Evolutionary conservation across 2,329 filamentous ascomycete species (phyloP).

Genomic region (Alternaria arborescens): DNA sequence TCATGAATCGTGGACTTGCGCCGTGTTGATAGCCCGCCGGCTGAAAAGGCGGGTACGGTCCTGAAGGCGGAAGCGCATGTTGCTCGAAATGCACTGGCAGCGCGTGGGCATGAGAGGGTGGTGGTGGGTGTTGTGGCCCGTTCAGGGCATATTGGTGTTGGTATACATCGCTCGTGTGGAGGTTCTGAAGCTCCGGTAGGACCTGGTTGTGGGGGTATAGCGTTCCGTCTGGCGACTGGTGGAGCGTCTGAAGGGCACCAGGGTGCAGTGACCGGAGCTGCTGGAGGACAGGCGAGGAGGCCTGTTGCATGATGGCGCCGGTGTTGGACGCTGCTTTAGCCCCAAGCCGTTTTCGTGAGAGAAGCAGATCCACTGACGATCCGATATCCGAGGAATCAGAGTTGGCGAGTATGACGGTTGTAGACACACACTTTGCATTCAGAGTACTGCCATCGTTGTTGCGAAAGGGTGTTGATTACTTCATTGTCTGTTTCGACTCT

Average conservation of each 20-base stretch:
- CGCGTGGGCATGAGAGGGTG: conserved; percentile 32
- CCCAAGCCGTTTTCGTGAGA: conserved; percentile 13
- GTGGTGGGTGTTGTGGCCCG: conserved; percentile 30
- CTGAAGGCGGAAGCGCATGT: conserved; percentile 34
- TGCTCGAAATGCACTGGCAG: conserved; percentile 48
- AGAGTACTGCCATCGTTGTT: conserved; percentile 15
- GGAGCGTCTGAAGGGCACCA: conserved; percentile 38
- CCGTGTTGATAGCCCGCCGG: conserved; percentile 35
- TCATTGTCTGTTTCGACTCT: conserved; percentile 41
- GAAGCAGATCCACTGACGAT: conserved; percentile 10
- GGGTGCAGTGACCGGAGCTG: conserved; percentile 39
- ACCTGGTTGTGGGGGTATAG: conserved; percentile 30
- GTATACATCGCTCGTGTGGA: conserved; percentile 47
- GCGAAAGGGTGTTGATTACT: conserved; percentile 28
- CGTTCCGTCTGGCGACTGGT: conserved; percentile 39
- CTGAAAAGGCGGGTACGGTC: conserved; percentile 33
- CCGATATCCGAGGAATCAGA: conserved; percentile 6
- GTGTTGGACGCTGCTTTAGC: conserved; percentile 39
- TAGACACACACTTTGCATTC: conserved; percentile 3
- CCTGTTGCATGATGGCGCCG: conserved; percentile 36
- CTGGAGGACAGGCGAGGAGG: conserved; percentile 29
- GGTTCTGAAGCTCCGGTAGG: conserved; percentile 51
- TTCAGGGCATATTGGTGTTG: conserved; percentile 30
- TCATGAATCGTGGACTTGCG: conserved; percentile 36
- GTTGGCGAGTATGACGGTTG: background rate